Evolutionary conservation across 2,329 filamentous ascomycete species (phyloP).

Genomic region (Akanthomyces muscarius): DNA sequence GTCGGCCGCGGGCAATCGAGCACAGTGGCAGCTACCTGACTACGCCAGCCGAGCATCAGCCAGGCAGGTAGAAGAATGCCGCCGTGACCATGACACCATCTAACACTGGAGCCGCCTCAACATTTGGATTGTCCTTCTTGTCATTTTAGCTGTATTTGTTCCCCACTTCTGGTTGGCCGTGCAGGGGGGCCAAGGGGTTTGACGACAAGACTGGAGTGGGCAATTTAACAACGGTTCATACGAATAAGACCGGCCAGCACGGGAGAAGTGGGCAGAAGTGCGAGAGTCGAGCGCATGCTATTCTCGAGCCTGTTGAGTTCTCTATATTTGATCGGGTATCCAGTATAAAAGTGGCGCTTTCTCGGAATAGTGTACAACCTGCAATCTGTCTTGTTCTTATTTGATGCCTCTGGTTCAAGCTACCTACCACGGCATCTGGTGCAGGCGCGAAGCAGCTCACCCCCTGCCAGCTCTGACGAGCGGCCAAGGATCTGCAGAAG

Average conservation of each 20-base stretch:
- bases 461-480: not conserved
- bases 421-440: not conserved
- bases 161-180: conserved; percentile 9
- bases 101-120: not conserved
- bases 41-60: not conserved
- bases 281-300: not conserved
- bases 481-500: not conserved
- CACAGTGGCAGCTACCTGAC: not conserved
- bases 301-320: not conserved
- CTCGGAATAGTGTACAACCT: not conserved
- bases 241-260: not conserved
- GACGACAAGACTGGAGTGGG: not conserved
- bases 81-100: not conserved
- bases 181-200: not conserved
- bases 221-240: not conserved
- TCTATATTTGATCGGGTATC: not conserved
- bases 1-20: not conserved
- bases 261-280: not conserved
- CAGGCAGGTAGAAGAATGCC: not conserved
- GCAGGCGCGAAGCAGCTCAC: not conserved
- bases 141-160: not conserved
- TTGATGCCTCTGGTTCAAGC: not conserved
- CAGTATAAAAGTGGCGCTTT: not conserved
- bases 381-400: not conserved
- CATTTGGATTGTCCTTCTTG: not conserved